These are phyloP conservation scores for Caloboletus firmus DNA, from an alignment of 1,284 basidiomycete species.

Conservation along the genomic window DNA sequence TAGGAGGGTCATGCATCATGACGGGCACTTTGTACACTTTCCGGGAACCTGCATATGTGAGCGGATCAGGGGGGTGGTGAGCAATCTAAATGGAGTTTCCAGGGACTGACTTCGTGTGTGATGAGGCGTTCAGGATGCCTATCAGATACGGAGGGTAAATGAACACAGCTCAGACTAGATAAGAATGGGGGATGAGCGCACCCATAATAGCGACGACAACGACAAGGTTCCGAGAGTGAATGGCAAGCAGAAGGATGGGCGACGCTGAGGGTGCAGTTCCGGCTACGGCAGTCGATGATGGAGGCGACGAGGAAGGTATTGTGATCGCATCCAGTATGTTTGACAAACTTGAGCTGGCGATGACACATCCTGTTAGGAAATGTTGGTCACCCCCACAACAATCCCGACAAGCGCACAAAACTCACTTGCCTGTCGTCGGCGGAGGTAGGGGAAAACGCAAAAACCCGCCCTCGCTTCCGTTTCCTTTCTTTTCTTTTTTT, in stretches of 20 bases:
- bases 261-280: constrained; percentile 47
- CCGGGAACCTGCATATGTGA: constrained; percentile 37
- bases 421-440: constrained; percentile 49
- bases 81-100: constrained; percentile 4
- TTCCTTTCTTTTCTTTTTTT: no score
- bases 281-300: constrained; percentile 53
- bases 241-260: constrained; percentile 51
- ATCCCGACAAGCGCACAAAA: constrained; percentile 1
- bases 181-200: constrained; percentile 30
- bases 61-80: constrained; percentile 9
- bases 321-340: constrained; percentile 54
- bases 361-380: constrained; percentile 53
- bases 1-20: constrained; percentile 13
- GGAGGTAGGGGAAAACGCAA: constrained; percentile 56
- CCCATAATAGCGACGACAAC: constrained; percentile 60
- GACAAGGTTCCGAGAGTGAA: constrained; percentile 38
- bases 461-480: constrained; percentile 11
- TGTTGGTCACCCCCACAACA: not conserved
- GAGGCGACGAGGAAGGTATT: constrained; percentile 50
- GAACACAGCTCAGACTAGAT: not conserved
- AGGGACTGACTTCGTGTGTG: constrained; percentile 37
- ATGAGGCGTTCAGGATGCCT: constrained; percentile 36
- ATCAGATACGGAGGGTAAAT: constrained; percentile 19
- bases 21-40: constrained; percentile 43
- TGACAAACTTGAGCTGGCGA: constrained; percentile 55